These are phyloP conservation scores for Xylaria polymorpha DNA, from an alignment of 2,329 filamentous ascomycete species.

Conservation along the genomic window DNA sequence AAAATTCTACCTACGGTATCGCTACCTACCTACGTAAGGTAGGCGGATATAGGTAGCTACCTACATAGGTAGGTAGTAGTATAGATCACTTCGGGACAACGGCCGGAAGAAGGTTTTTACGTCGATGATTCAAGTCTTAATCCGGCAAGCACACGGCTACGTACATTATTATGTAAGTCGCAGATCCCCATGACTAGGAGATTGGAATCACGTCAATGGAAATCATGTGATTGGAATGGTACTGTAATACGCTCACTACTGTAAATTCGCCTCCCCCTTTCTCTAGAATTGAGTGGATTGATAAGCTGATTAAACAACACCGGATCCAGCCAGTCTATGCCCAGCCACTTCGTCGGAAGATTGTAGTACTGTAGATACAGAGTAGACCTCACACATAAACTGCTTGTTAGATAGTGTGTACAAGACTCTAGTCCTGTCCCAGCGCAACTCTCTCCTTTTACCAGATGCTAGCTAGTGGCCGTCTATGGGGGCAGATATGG, in stretches of 20 bases:
- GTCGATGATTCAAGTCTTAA: not conserved
- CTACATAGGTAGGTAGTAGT: too few species aligned
- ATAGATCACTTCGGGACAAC: too few species aligned
- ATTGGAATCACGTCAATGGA: slow-evolving; percentile 7
- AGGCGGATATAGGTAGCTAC: too few species aligned
- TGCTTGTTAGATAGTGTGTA: not conserved
- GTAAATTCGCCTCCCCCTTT: not conserved
- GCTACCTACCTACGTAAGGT: too few species aligned
- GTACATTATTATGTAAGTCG: too few species aligned
- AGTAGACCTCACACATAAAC: not conserved
- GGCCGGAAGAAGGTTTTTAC: not conserved
- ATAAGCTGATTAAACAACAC: slow-evolving; percentile 7
- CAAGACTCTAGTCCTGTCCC: too few species aligned
- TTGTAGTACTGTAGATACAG: too few species aligned
- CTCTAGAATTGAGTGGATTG: not conserved
- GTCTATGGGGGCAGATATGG: not conserved
- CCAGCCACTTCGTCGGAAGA: not conserved
- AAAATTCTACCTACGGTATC: too few species aligned
- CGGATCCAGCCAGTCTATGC: too few species aligned
- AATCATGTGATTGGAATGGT: not conserved
- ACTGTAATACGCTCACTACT: too few species aligned
- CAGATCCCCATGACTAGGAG: not conserved
- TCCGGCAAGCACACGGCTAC: too few species aligned
- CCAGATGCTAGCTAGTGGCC: not conserved
- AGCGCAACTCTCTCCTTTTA: too few species aligned